A percentile compares a stretch with the other conserved stretches of the same genome.
These are phyloP conservation scores for Trichoderma aggressivum DNA, from an alignment of 2,329 filamentous ascomycete genomes.

Conservation along the genomic window DNA sequence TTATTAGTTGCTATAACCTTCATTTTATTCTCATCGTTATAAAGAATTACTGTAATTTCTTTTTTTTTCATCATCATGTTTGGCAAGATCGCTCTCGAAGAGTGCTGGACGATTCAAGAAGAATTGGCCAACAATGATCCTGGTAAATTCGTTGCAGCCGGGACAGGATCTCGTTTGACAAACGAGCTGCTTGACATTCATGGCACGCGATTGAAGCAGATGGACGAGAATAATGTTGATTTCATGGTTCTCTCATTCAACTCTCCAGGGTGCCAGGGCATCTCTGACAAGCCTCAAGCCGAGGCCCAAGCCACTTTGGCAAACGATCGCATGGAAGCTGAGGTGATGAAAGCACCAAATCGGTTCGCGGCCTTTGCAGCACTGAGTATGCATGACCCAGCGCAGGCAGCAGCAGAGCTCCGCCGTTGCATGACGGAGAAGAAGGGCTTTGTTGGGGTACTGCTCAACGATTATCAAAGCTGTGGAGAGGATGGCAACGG, in stretches of 20 bases:
- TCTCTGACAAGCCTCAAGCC: conserved; percentile 36
- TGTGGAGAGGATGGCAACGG: conserved; percentile 56
- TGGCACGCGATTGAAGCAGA: conserved; percentile 40
- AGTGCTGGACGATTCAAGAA: conserved; percentile 52
- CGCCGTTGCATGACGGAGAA: conserved; percentile 51
- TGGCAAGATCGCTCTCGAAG: conserved; percentile 60
- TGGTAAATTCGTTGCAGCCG: conserved; percentile 48
- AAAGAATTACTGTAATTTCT: not conserved
- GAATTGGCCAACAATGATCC: conserved; percentile 58
- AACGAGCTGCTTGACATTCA: conserved; percentile 47
- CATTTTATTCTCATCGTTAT: not conserved
- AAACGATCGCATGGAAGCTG: conserved; percentile 41
- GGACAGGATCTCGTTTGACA: conserved; percentile 10
- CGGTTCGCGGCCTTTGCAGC: conserved; percentile 46
- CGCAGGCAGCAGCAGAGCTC: conserved; percentile 48
- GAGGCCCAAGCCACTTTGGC: conserved; percentile 41
- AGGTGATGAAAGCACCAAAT: conserved; percentile 37
- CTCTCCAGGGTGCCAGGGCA: conserved; percentile 45
- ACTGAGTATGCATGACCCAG: conserved; percentile 52
- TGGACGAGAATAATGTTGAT: conserved; percentile 46
- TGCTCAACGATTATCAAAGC: conserved; percentile 61
- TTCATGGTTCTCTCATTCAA: conserved; percentile 50
- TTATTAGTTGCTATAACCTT: not conserved
- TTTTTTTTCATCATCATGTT: conserved; percentile 40
- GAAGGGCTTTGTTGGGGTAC: conserved; percentile 56